Base-by-base conservation (phyloP, 1,284 basidiomycete species). In the Pyrrhoderma noxium region DNA sequence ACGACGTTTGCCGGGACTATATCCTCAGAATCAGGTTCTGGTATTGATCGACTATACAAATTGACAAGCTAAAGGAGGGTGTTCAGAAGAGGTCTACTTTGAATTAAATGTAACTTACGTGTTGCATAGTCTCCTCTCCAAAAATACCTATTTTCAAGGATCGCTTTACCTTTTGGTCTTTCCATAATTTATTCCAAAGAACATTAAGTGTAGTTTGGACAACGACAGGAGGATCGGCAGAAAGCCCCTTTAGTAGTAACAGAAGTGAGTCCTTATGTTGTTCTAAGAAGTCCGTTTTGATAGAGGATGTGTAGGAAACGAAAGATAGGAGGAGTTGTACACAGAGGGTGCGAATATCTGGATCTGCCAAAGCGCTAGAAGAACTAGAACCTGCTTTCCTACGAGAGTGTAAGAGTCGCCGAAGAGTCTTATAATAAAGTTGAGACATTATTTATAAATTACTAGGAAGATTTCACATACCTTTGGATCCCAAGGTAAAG, bases 401-500 rank as follows among this genome's bases (percentile, higher is more conserved):
- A 25, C 85, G 73, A 83, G 87, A 85, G 44, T 75, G 71, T 21
- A 88, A 62, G 0, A 91, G 63, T 65, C 80, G 87, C 0, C 77
- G 73, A 3, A 88, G 66, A 22, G 75, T 73, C 86, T 89, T 50
- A 3, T 43, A 38, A 31, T 2, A 16, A n/a, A n/a, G 25, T 43
- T 56, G 44, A 44, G 45, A 56, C 42, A 14, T 40, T 35, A 22
- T 23, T 53, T 39, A 44, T 47, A 60, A 55, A 35, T 13, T 14
- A n/a, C 25, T 19, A 13, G 21, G 21, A 14, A 37, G 38, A 37
- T n/a, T 16, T 18, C 4, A 40, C 60, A 3, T 52, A 82, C 86
- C 71, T 89, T 90, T 31, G 74, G 70, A 49, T 87, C 85, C 88
- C 89, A 91, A 4, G 77, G 73, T 62, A 89, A 85, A 0, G 68